Evolutionary conservation across 2,329 filamentous ascomycete genomes (phyloP), one percentile per base, ranked within the genome.

Genomic region (Stagonosporopsis cucurbitacearum): DNA sequence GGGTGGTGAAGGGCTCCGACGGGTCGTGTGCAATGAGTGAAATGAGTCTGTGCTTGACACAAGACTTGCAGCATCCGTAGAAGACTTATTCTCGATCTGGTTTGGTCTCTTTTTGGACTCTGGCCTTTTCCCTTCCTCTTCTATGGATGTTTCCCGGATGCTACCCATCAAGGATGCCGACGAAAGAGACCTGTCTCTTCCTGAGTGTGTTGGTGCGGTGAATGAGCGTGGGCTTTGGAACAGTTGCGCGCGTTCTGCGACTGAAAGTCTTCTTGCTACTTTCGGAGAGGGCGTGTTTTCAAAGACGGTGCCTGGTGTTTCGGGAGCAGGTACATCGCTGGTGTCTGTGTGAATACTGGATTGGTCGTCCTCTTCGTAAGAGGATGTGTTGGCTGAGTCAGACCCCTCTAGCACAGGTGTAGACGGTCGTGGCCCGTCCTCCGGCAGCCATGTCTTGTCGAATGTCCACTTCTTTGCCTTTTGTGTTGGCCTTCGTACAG

Each of bases 401-500:
- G 71, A 72, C 26, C 62, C 69, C 48, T 69, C 68, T 17, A 64
- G 56, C 17, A 65, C 60, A 25, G 70, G 65, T 26, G 70, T 74
- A 23, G 67, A 63, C 44, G 73, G 69, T 46, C 68, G 60, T 32
- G 61, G 58, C 25, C 62, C 73, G 42, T 76, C 75, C 55, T 81
- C 78, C 12, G 79, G 79, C 55, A 76, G 76, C 80, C 80, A 82
- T 5, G 75, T 77, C 51, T 77, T 76, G 54, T 80, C 74, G 43
- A 81, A 68, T 39, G 72, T 76, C 80, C 80, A 81, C 63, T 77
- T 79, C 72, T 82, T 81, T 60, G 81, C 81, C 60, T 77, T 81
- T 2, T 67, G 64, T 37, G 65, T 70, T 13, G 89, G 87, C 76
- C 87, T 89, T 68, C 82, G 87, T 48, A 84, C 86, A n/a, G 58